Evolutionary conservation across 352 stramenopile genomes (phyloP), one percentile per base, ranked within the genome.

Genomic region (Globisporangium nagaii): DNA sequence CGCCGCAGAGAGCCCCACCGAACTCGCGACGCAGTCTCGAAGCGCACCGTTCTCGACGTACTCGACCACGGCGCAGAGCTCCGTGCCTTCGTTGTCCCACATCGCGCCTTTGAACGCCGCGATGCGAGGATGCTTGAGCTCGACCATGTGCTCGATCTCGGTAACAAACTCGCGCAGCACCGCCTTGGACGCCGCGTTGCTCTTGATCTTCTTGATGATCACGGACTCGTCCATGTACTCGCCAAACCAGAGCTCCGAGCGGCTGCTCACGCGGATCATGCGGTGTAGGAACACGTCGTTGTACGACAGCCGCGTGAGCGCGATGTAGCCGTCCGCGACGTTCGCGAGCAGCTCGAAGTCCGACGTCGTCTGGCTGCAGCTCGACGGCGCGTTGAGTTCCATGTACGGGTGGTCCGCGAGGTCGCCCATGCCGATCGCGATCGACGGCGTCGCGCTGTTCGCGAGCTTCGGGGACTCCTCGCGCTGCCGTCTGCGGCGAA

Each of bases 181-280:
- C 1, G 71, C 59, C 22, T 85, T 82, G 28, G 76, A 83, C 41
- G 79, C 70, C 5, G 80, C 78, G 56, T 81, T 82, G 46, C 64
- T 78, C 63, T 91, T 91, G 62, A 91, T 91, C 59, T 88, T 88
- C 68, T 91, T 91, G 51, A 91, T 70, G 39, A 86, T 62, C 36
- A 91, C 80, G 24, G 65, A 53, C 55, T 84, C 66, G 49, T 82
- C 63, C 37, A 68, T 67, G 67, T 84, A 91, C 55, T 86, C 75
- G 46, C 80, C 80, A 13, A 88, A 63, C 80, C 80, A 91, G 15
- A 91, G 60, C 60, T 91, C 80, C 3, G 78, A 88, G 24, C 78
- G 75, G 37, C 68, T 79, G 57, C 75, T 88, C 45, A 88, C 78
- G 52, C 78, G 80, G 45, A 91, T 59, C 58, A 89, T 81, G 43